phyloP scores from a whole-genome alignment of 495 filamentous ascomycete genomes.

The Cladorrhinum samala region DNA sequence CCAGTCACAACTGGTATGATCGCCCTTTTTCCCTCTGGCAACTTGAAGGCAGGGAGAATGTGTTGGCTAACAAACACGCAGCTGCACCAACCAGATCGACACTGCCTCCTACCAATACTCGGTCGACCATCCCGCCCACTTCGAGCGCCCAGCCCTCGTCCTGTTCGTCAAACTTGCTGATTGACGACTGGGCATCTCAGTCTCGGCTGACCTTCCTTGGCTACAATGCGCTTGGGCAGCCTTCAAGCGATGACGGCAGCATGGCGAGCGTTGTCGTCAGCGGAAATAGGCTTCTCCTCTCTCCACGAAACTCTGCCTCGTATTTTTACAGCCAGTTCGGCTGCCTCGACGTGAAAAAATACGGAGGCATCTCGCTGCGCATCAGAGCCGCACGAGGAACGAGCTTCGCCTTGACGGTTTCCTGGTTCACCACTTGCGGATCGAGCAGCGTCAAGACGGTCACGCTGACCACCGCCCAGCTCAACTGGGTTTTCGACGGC shows the following conservation, averaged over 20 bases:
- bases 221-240: constrained; percentile 54
- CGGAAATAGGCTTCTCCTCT: constrained; percentile 45
- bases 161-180: constrained; percentile 44
- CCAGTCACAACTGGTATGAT: constrained; percentile 18
- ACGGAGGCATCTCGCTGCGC: constrained; percentile 54
- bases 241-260: constrained; percentile 54
- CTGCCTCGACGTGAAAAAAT: constrained; percentile 47
- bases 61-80: not conserved
- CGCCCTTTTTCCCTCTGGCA: not conserved
- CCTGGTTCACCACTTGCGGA: constrained; percentile 36
- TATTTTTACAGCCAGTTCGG: constrained; percentile 57
- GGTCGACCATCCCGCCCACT: constrained; percentile 7
- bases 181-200: constrained; percentile 60
- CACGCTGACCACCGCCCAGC: constrained; percentile 38
- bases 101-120: constrained; percentile 11
- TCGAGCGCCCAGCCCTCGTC: constrained; percentile 22
- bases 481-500: constrained; percentile 57
- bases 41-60: not conserved
- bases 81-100: constrained; percentile 13
- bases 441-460: constrained; percentile 35
- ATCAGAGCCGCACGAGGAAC: constrained; percentile 51
- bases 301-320: constrained; percentile 39
- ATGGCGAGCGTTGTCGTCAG: constrained; percentile 54
- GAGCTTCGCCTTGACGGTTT: constrained; percentile 48
- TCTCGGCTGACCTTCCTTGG: constrained; percentile 58